phyloP scores from a whole-genome alignment of 2,329 filamentous ascomycete genomes.

The Aspergillus fumigatus region DNA sequence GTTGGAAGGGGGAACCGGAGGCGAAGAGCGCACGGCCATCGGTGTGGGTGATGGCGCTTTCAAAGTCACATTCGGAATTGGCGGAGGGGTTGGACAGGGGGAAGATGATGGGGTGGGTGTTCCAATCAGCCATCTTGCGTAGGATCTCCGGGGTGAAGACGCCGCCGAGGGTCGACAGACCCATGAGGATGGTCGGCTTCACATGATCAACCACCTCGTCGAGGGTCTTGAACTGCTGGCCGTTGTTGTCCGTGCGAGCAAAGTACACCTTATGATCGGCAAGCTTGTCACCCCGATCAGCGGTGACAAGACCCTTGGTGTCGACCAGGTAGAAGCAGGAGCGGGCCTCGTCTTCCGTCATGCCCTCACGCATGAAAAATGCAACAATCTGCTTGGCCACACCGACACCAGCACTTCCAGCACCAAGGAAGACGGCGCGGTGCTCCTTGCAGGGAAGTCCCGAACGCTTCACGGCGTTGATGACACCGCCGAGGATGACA shows the following conservation, averaged over 20 bases:
- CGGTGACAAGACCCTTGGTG: conserved; percentile 90
- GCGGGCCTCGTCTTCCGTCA: conserved; percentile 80
- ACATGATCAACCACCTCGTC: conserved; percentile 92
- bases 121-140: conserved; percentile 56
- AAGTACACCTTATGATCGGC: conserved; percentile 80
- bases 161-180: conserved; percentile 88
- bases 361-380: conserved; percentile 88
- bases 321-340: conserved; percentile 97
- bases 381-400: conserved; percentile 97
- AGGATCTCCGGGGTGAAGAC: conserved; percentile 88
- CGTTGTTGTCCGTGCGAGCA: conserved; percentile 60
- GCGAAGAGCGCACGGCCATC: conserved; percentile 90
- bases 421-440: conserved; percentile 91
- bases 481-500: conserved; percentile 81
- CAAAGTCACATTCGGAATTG: conserved; percentile 97
- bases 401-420: conserved; percentile 91
- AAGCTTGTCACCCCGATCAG: conserved; percentile 87
- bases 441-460: conserved; percentile 84
- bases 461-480: conserved; percentile 74
- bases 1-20: conserved; percentile 86
- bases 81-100: conserved; percentile 92
- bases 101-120: conserved; percentile 86
- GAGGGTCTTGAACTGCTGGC: conserved; percentile 67
- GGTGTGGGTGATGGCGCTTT: conserved; percentile 86
- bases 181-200: conserved; percentile 89